Evolutionary conservation across 495 filamentous ascomycete species (phyloP).

Genomic region (Hypoxylon fuscum): DNA sequence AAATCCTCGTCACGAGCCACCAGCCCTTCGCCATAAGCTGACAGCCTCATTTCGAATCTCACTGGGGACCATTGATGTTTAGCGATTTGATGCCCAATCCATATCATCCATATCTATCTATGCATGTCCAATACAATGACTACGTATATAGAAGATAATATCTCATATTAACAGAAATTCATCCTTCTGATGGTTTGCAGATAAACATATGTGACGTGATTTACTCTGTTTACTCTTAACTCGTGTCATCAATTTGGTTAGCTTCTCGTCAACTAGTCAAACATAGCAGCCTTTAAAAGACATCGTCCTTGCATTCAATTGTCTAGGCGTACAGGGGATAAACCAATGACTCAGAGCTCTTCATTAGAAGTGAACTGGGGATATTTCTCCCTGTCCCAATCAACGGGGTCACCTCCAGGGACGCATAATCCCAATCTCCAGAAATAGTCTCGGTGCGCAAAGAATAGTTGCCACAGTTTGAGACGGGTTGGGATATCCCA

Average conservation of each 20-base stretch:
- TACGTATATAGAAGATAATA: too few species aligned
- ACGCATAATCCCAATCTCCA: conserved; percentile 91
- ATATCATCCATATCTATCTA: too few species aligned
- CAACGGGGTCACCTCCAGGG: conserved; percentile 78
- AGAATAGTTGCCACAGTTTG: conserved; percentile 89
- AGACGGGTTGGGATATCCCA: conserved; percentile 67
- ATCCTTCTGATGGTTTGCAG: too few species aligned
- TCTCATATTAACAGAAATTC: too few species aligned
- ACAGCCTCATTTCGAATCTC: background rate
- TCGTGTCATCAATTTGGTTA: conserved; percentile 12
- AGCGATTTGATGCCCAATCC: background rate
- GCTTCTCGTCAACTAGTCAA: conserved; percentile 7
- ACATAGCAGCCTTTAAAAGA: conserved; percentile 12
- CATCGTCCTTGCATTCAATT: conserved; percentile 4
- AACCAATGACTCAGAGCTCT: conserved; percentile 39
- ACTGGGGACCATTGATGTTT: background rate
- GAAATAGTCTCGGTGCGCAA: conserved; percentile 96
- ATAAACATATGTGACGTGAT: background rate
- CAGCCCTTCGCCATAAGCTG: conserved; percentile 6
- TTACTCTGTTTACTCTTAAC: background rate
- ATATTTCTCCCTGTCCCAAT: conserved; percentile 66
- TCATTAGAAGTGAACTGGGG: conserved; percentile 34
- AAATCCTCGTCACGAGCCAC: conserved; percentile 25
- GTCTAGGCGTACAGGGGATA: background rate
- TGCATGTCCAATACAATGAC: too few species aligned